Conservation (phyloP, 2,329 filamentous ascomycete genomes). For the Sporothrix globosa region DNA sequence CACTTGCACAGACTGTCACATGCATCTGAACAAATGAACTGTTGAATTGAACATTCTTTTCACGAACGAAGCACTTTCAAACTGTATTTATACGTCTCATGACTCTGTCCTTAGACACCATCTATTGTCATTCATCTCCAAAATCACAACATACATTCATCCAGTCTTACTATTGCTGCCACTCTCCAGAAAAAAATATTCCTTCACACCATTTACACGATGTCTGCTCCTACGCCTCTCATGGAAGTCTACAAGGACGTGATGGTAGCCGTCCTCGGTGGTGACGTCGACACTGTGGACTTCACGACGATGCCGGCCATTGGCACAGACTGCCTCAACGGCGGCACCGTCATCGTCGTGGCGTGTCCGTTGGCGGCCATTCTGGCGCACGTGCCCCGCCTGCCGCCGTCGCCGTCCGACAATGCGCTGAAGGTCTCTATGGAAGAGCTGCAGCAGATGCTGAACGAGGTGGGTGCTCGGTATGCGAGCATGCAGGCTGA, state of each 20-base stretch:
- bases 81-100: background rate
- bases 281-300: background rate
- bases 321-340: background rate
- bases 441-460: background rate
- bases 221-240: background rate
- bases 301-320: background rate
- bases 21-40: background rate
- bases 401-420: background rate
- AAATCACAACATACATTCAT: too few species aligned
- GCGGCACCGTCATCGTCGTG: background rate
- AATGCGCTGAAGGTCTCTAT: background rate
- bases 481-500: background rate
- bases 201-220: background rate
- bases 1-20: background rate
- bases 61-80: background rate
- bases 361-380: background rate
- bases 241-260: background rate
- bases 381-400: background rate
- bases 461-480: background rate
- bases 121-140: too few species aligned
- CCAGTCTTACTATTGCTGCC: too few species aligned
- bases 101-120: background rate
- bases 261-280: background rate
- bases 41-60: background rate
- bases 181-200: too few species aligned